Conservation (phyloP, 2,329 filamentous ascomycete species). For the Fusarium anthophilum region DNA sequence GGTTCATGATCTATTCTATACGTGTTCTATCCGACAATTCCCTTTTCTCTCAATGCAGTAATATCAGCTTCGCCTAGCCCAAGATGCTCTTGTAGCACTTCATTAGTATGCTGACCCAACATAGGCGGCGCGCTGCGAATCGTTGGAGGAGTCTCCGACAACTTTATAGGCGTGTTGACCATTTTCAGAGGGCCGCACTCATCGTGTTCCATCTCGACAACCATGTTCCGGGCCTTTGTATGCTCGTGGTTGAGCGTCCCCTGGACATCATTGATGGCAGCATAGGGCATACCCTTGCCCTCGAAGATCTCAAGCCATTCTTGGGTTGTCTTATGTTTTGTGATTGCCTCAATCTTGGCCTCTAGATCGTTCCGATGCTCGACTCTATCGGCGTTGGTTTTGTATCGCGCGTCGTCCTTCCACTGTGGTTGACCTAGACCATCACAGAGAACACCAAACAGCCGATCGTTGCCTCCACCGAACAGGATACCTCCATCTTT, state of each 20-base stretch:
- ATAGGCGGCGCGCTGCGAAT: constrained; percentile 83
- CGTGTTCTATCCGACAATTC: constrained; percentile 66
- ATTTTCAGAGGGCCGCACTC: constrained; percentile 87
- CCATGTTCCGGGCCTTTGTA: constrained; percentile 86
- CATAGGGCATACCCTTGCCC: constrained; percentile 90
- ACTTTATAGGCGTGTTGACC: constrained; percentile 95
- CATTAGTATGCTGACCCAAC: constrained; percentile 86
- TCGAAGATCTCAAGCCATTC: constrained; percentile 91
- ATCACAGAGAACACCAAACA: constrained; percentile 73
- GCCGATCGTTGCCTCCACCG: constrained; percentile 76
- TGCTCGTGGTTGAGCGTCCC: constrained; percentile 85
- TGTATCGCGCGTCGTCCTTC: constrained; percentile 67
- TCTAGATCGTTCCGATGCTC: constrained; percentile 82
- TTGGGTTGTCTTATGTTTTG: constrained; percentile 78
- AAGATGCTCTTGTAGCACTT: constrained; percentile 73
- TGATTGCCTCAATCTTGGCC: constrained; percentile 78
- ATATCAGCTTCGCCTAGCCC: constrained; percentile 70
- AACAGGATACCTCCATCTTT: constrained; percentile 76
- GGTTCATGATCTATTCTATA: background rate
- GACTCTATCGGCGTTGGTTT: constrained; percentile 70
- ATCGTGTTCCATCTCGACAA: constrained; percentile 85
- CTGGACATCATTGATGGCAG: constrained; percentile 93
- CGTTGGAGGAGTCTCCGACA: constrained; percentile 81
- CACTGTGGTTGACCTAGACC: constrained; percentile 67
- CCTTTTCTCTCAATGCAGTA: constrained; percentile 67